These are phyloP conservation scores for Salix dunnii DNA, from an alignment of 345 rosid species.

Conservation along the genomic window DNA sequence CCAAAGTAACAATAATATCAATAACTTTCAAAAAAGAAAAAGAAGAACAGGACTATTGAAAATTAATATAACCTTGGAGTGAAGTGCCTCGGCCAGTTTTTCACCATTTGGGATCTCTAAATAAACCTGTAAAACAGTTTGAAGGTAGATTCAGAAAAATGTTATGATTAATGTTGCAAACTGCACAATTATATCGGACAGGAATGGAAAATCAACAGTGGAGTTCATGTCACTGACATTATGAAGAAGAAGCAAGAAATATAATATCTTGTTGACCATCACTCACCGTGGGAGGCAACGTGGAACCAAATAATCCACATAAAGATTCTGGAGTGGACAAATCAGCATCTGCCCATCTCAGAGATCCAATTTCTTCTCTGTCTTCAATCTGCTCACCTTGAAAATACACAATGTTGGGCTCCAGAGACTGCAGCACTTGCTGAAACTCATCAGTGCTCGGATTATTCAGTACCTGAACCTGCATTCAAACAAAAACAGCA, in stretches of 20 bases:
- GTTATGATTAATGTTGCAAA: neutral
- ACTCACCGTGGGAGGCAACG: constrained; percentile 81
- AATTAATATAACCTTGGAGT: constrained; percentile 54
- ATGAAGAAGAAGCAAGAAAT: constrained; percentile 6
- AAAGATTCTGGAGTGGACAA: constrained; percentile 71
- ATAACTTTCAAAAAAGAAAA: neutral
- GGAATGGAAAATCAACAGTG: neutral
- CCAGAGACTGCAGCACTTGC: constrained; percentile 50
- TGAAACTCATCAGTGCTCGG: constrained; percentile 72
- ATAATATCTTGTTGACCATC: constrained; percentile 9
- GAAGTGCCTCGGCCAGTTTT: constrained; percentile 79
- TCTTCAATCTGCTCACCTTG: constrained; percentile 67
- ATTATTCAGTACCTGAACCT: constrained; percentile 76
- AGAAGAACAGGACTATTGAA: neutral
- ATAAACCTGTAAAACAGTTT: constrained; percentile 53
- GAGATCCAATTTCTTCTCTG: constrained; percentile 66
- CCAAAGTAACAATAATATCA: neutral
- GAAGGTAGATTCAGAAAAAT: constrained; percentile 2
- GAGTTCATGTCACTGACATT: neutral
- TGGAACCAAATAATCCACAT: constrained; percentile 65
- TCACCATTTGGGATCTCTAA: constrained; percentile 80
- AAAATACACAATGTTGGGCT: constrained; percentile 74
- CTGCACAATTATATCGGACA: neutral
- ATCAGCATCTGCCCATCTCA: constrained; percentile 58
- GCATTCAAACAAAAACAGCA: constrained; percentile 27